Evolutionary conservation across 2,329 filamentous ascomycete genomes (phyloP).

Genomic region (Pseudogymnoascus sp.): DNA sequence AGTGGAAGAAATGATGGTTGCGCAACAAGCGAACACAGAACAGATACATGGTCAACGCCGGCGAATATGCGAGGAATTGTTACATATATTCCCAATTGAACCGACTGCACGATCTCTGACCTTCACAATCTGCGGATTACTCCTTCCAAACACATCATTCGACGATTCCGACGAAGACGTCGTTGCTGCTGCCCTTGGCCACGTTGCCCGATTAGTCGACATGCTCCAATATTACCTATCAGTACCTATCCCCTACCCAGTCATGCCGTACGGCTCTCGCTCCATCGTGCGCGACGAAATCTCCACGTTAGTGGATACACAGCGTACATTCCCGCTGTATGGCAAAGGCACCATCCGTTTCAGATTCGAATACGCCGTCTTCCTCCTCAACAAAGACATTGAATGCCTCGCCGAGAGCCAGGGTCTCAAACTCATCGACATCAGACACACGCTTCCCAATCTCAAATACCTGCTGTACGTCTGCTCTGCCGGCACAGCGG

Average conservation of each 20-base stretch:
- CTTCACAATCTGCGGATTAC: conserved; percentile 75
- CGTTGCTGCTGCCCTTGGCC: conserved; percentile 74
- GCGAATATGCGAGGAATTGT: conserved; percentile 78
- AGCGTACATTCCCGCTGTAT: conserved; percentile 75
- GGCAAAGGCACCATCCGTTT: conserved; percentile 66
- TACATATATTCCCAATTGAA: conserved; percentile 72
- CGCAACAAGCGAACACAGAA: conserved; percentile 51
- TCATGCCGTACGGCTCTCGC: conserved; percentile 65
- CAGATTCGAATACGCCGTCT: conserved; percentile 93
- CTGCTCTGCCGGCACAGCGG: conserved; percentile 67
- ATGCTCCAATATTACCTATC: conserved; percentile 76
- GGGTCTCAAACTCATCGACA: conserved; percentile 75
- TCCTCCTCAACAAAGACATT: conserved; percentile 93
- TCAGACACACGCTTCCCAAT: conserved; percentile 86
- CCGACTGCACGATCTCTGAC: conserved; percentile 59
- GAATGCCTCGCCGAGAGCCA: conserved; percentile 60
- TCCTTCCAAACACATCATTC: conserved; percentile 73
- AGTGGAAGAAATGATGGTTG: conserved; percentile 47
- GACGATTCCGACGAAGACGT: conserved; percentile 63
- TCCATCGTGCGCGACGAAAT: conserved; percentile 73
- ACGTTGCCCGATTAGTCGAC: conserved; percentile 67
- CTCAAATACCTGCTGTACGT: conserved; percentile 89
- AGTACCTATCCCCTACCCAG: conserved; percentile 71
- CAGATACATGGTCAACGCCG: conserved; percentile 78
- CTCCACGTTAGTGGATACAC: conserved; percentile 39